phyloP scores from a whole-genome alignment of 2,329 filamentous ascomycete genomes.

The Pseudogymnoascus sp. region DNA sequence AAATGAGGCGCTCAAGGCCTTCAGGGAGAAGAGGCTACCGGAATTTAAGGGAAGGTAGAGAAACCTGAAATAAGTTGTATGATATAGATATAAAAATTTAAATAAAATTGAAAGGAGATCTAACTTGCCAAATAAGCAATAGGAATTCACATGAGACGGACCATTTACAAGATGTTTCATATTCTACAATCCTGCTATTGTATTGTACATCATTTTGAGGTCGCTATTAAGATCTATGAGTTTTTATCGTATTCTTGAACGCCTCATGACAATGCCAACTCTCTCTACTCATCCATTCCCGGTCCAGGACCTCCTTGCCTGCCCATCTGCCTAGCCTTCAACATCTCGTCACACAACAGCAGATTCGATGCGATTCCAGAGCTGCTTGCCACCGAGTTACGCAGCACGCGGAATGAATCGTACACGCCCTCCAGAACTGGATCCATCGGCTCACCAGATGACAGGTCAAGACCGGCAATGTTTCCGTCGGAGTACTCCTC shows the following conservation, averaged over 20 bases:
- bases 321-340: conserved; percentile 96
- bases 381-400: conserved; percentile 89
- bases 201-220: conserved; percentile 9
- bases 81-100: background rate
- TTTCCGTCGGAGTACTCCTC: conserved; percentile 82
- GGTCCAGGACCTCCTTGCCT: conserved; percentile 55
- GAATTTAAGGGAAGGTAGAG: conserved; percentile 53
- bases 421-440: conserved; percentile 87
- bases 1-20: conserved; percentile 80
- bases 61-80: background rate
- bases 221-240: conserved; percentile 9
- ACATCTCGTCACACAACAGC: conserved; percentile 88
- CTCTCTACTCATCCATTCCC: conserved; percentile 49
- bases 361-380: conserved; percentile 94
- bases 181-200: conserved; percentile 9
- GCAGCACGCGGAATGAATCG: conserved; percentile 89
- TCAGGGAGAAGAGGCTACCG: conserved; percentile 67
- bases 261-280: conserved; percentile 7
- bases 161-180: conserved; percentile 5
- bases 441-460: conserved; percentile 89
- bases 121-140: background rate
- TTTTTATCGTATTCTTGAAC: conserved; percentile 9
- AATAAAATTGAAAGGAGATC: background rate
- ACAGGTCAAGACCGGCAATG: conserved; percentile 76
- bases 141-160: background rate